Evolutionary conservation across 768 basidiomycete species (phyloP).

Genomic region (Lactarius hengduanensis): DNA sequence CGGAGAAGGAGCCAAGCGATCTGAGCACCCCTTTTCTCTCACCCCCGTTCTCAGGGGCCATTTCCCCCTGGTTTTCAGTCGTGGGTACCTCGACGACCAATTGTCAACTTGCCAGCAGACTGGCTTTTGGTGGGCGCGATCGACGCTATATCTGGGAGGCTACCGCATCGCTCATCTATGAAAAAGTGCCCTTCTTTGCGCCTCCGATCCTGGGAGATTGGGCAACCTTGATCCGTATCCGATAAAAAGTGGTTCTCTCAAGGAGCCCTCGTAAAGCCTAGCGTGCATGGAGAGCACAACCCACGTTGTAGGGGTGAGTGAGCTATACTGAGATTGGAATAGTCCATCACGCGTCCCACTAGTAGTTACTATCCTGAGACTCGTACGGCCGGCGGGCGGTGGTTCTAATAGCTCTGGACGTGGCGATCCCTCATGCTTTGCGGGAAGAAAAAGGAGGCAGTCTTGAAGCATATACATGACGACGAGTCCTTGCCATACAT

Average conservation of each 20-base stretch:
- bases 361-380: background rate
- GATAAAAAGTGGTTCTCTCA: background rate
- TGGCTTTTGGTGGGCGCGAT: background rate
- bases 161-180: background rate
- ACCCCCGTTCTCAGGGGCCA: background rate
- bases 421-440: slow-evolving; percentile 7
- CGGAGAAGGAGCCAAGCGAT: background rate
- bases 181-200: background rate
- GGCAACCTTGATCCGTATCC: background rate
- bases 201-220: background rate
- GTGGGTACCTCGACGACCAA: background rate
- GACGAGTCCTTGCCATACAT: background rate
- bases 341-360: slow-evolving; percentile 5
- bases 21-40: background rate
- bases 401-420: slow-evolving; percentile 3
- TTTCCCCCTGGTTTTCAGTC: background rate
- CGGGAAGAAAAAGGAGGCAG: background rate
- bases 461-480: background rate
- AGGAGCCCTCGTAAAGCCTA: background rate
- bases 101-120: background rate
- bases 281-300: background rate
- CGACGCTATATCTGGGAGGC: background rate
- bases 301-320: slow-evolving; percentile 14
- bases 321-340: slow-evolving; percentile 24
- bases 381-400: background rate